Conservation (phyloP, 2,329 filamentous ascomycete genomes). For the Cryphonectria radicalis region DNA sequence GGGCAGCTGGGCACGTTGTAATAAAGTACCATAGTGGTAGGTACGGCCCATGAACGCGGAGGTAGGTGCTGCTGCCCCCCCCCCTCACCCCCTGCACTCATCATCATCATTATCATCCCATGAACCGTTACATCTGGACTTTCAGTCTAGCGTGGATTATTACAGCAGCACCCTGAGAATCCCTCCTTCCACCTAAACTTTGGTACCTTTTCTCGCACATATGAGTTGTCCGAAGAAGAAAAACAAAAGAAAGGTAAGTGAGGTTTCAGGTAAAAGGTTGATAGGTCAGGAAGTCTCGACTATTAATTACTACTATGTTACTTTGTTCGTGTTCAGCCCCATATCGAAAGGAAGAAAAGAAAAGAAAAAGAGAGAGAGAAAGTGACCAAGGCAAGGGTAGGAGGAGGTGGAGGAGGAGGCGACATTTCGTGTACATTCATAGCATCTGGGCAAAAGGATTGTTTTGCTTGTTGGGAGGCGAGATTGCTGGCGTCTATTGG, state of each 20-base stretch:
- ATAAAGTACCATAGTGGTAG: too few species aligned
- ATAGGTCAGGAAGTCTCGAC: too few species aligned
- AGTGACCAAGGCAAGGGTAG: background rate
- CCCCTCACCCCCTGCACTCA: background rate
- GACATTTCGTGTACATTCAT: background rate
- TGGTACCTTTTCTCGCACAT: background rate
- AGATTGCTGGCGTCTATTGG: conserved; percentile 20
- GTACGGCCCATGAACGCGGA: background rate
- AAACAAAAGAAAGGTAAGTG: background rate
- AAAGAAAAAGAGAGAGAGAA: background rate
- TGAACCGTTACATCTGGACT: background rate
- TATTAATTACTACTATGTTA: background rate
- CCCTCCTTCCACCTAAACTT: background rate
- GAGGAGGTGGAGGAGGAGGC: background rate
- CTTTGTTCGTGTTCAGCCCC: background rate
- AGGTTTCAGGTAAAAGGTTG: too few species aligned
- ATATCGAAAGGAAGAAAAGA: background rate
- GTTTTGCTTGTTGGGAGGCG: conserved; percentile 6
- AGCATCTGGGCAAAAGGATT: background rate
- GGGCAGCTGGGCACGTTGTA: too few species aligned
- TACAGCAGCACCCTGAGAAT: background rate
- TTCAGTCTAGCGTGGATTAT: background rate
- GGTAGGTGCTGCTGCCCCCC: background rate
- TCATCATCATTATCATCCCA: conserved; percentile 2
- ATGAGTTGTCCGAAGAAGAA: background rate